Conservation (phyloP, 495 filamentous ascomycete species). For the Penicillium atrosanguineum region DNA sequence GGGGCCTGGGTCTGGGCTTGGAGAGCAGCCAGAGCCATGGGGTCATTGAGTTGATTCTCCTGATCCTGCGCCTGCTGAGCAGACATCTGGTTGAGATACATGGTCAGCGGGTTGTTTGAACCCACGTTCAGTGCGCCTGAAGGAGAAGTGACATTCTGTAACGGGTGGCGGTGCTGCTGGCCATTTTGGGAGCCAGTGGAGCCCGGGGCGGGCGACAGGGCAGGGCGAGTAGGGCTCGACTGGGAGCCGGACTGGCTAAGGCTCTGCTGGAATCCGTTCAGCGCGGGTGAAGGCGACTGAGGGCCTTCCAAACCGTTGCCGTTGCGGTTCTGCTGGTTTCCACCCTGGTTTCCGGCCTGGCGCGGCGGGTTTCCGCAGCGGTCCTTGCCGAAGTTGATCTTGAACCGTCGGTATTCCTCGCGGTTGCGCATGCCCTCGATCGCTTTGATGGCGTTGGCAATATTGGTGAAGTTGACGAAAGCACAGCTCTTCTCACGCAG, state of each 20-base stretch:
- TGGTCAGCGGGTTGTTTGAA: slow-evolving; percentile 84
- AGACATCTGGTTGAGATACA: slow-evolving; percentile 86
- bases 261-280: slow-evolving; percentile 50
- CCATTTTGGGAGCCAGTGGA: slow-evolving; percentile 55
- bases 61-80: slow-evolving; percentile 70
- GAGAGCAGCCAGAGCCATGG: slow-evolving; percentile 46
- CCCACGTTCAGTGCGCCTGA: slow-evolving; percentile 74
- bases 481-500: slow-evolving; percentile 98
- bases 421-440: slow-evolving; percentile 93
- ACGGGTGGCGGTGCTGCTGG: slow-evolving; percentile 45
- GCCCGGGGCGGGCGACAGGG: slow-evolving; percentile 53
- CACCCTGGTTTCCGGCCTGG: slow-evolving; percentile 60
- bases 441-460: slow-evolving; percentile 98
- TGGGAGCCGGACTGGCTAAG: slow-evolving; percentile 61
- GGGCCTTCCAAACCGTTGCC: slow-evolving; percentile 53
- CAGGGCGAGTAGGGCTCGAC: slow-evolving; percentile 65
- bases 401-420: slow-evolving; percentile 96
- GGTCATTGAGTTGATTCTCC: slow-evolving; percentile 49
- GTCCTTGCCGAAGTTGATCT: slow-evolving; percentile 99
- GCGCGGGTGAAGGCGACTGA: slow-evolving; percentile 57
- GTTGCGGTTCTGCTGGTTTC: slow-evolving; percentile 54
- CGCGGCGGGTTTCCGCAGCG: slow-evolving; percentile 94
- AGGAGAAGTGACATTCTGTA: slow-evolving; percentile 56
- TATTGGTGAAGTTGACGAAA: slow-evolving; percentile 99
- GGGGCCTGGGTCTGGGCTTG: slow-evolving; percentile 65